Base-by-base conservation (phyloP, 129 eudicot genomes). In the Silybum marianum region DNA sequence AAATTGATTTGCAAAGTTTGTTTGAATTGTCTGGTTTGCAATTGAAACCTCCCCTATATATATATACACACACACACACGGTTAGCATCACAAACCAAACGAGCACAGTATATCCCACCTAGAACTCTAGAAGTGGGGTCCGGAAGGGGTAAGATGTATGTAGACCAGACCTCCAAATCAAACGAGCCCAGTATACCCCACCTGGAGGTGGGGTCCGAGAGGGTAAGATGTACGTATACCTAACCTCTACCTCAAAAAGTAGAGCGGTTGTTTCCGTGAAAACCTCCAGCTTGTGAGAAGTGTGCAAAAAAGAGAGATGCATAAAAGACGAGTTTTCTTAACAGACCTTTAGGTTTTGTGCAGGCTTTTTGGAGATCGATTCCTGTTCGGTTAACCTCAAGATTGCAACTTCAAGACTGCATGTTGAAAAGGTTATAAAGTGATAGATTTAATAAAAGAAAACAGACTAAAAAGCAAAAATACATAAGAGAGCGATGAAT, bases 341-440 rank as follows among this genome's bases (percentile, higher is more conserved):
- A 78, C 83, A 72, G 46, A 96, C 99, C 99, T 96, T 93, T 23
- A 96, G 72, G 80, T 89, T 91, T 38, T 96, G 98, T 74, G 97
- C 89, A 67, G 92, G 93, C 88, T 93, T 93, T 86, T 88, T 96
- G 34, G 98, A 88, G 67, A 90, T 78, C 48, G 92, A 73, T 83
- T 93, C 99, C 85, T 87, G 93, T 68, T 93, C 98, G 73, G 84
- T 91, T 71, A 96, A 80, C 89, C 99, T 90, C 85, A 77, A 71
- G 77, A 96, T 84, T 80, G 99, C 97, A 75, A 90, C 77, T 84
- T 91, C 98, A 83, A 96, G 85, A 89, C 99, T 96, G 65, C 88
- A 83, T 10, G 82, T 44, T 14, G 9, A 77, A 62, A 73, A 65
- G 4, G 71, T 80, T 38, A n/a, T 18, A 23, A 39, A 70, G 6